phyloP scores from a whole-genome alignment of 306 rosid species.

The Pachyrhizus erosus region DNA sequence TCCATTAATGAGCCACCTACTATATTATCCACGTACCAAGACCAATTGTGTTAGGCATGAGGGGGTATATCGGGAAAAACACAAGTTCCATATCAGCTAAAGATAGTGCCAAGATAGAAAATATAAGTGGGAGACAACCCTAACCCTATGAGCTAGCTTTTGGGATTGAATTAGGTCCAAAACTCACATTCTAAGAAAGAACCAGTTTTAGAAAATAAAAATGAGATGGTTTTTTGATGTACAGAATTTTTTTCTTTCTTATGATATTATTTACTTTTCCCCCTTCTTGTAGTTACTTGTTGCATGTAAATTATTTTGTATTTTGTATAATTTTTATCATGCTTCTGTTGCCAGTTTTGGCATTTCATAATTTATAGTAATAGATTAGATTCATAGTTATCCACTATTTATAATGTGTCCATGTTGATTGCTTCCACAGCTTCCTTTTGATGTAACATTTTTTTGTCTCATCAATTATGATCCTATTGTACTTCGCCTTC shows the following conservation, averaged over 20 bases:
- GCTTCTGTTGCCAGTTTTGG: conserved; percentile 15
- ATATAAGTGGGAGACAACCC: too few relatives aligned
- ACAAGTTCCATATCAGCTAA: too few relatives aligned
- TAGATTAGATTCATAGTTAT: not conserved
- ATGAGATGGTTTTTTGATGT: not conserved
- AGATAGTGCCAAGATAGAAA: too few relatives aligned
- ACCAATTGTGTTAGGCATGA: too few relatives aligned
- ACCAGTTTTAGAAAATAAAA: not conserved
- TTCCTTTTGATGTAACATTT: not conserved
- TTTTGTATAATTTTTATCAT: too few relatives aligned
- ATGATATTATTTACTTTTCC: not conserved
- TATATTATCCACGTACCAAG: too few relatives aligned
- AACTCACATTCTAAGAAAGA: too few relatives aligned
- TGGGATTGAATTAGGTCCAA: too few relatives aligned
- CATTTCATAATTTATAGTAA: not conserved
- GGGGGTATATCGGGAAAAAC: too few relatives aligned
- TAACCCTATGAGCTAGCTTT: too few relatives aligned
- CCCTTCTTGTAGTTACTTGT: not conserved
- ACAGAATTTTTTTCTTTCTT: not conserved
- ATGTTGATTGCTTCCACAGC: not conserved
- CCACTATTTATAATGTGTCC: not conserved
- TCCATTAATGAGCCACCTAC: too few relatives aligned
- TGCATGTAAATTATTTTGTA: not conserved
- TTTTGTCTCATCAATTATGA: not conserved
- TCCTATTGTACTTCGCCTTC: conserved; percentile 25